Base-by-base conservation (phyloP, 257 asterid species). In the Rubia yunnanensis region DNA sequence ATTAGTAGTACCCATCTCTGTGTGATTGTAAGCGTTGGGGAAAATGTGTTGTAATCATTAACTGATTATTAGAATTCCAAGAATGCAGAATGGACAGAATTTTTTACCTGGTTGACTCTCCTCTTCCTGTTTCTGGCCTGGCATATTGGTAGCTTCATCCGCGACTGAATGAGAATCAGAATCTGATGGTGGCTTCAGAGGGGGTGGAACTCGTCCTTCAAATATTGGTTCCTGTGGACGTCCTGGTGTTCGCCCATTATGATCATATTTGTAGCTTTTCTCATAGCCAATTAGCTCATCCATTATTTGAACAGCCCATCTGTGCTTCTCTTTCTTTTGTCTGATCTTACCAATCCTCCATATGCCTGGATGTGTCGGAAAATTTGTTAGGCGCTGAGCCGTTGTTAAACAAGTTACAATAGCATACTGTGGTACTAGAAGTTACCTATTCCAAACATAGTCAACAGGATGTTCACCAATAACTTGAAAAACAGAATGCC, bases 361-460 rank as follows among this genome's bases (percentile, higher is more conserved):
- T 22, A 50, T 50, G 24, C 57, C 57, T 20, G 57, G 5, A 50
- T 67, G 35, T 54, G 26, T 23, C 9, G 18, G 15, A 44, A n/a
- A 7, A 63, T 63, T 34, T 26, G 34, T 62, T 38, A 62, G 24
- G 46, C 17, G 36, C 30, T 6, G 14, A 41, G n/a, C 23, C 23
- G 8, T 24, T 30, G 5, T 5, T 2, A 20, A 18, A 62, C 49
- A 10, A 34, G 8, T 32, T 32, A 32, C 36, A 13, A 11, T 63
- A 10, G 1, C 8, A 6, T 20, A 31, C 50, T n/a, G 31, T 10
- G n/a, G 64, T 49, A 48, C 77, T 72, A n/a, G n/a, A n/a, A n/a
- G n/a, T n/a, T 64, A 76, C 80, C 74, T 15, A 64, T 63, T 35
- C 77, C 77, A 55, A 76, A 17, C 17, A 76, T 38, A 56, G 73